These are phyloP conservation scores for Rhizoclosmatium sp. DNA, from an alignment of 192 early-diverging fungal species.

Conservation along the genomic window DNA sequence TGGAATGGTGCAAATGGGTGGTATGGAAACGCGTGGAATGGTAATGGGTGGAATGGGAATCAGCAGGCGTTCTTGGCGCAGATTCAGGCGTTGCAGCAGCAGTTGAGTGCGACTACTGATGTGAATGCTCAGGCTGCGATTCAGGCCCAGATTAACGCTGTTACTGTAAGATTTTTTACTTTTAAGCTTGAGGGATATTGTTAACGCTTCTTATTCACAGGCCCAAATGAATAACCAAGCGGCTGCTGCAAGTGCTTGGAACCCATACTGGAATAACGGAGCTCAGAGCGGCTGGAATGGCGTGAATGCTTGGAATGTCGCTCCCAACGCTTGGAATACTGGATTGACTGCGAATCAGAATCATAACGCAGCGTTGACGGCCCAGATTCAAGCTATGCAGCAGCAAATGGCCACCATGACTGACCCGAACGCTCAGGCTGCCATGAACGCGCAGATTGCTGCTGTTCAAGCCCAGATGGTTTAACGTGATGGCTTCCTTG, in stretches of 20 bases:
- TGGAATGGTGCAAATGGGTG: not conserved
- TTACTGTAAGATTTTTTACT: not conserved
- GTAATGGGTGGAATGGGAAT: not conserved
- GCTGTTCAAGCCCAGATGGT: conserved; percentile 6
- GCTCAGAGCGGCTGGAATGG: not conserved
- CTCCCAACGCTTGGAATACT: not conserved
- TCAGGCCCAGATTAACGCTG: not conserved
- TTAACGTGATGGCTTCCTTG: not conserved
- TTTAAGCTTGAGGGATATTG: no score
- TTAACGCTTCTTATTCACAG: not conserved
- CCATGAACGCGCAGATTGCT: not conserved
- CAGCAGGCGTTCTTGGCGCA: conserved; percentile 1
- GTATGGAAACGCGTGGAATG: not conserved
- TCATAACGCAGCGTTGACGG: not conserved
- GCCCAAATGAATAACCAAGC: not conserved
- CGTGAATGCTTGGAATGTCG: not conserved
- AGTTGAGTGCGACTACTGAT: not conserved
- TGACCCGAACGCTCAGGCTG: not conserved
- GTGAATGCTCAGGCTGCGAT: not conserved
- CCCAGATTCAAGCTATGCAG: not conserved
- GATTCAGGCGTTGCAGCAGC: conserved; percentile 1
- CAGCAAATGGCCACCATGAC: not conserved
- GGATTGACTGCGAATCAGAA: not conserved
- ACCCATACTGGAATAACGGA: not conserved
- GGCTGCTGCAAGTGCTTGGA: not conserved